Base-by-base conservation (phyloP, 345 rosid species). In the Populus nigra region DNA sequence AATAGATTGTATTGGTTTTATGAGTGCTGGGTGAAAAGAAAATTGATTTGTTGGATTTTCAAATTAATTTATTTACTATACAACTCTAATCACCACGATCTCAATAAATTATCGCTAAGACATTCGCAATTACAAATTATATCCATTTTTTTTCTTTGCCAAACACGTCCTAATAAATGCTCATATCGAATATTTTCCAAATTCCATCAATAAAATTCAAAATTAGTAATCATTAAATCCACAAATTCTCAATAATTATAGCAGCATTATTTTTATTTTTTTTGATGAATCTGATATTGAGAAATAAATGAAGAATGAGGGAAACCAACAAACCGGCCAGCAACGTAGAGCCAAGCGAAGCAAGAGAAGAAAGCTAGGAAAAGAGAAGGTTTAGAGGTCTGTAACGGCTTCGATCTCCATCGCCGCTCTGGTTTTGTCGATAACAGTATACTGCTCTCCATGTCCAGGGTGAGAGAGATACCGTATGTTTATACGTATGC, bases 311-410 rank as follows among this genome's bases (percentile, higher is more conserved):
- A 43, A 9, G 5, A 68, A 79, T 8, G 25, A 45, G 17, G 35
- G 73, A 9, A 22, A 88, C 87, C 72, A 69, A 93, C 95, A 33
- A 33, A 33, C 36, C 95, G 86, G 80, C 98, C 98, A 65, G 97
- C 98, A 71, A 93, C 97, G 76, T 94, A 93, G 79, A 94, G 98
- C 94, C 98, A 93, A 84, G 98, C 98, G 79, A 94, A 76, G 81
- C 97, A 94, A 76, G 98, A 94, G 90, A 91, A 88, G 88, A 93
- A 91, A 61, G 93, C 95, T 87, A 93, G 72, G 18, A 89, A 68
- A 41, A 93, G 75, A 5, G 98, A 93, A 1, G 97, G 92, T 65
- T 85, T 93, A 5, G 97, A 88, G 22, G 89, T 81, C 73, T 74
- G 90, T 8, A 76, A 75, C 84, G 88, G 81, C 90, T 87, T 94